These are phyloP conservation scores for Solanum chacoense DNA, from an alignment of 305 asterid genomes.

Conservation along the genomic window DNA sequence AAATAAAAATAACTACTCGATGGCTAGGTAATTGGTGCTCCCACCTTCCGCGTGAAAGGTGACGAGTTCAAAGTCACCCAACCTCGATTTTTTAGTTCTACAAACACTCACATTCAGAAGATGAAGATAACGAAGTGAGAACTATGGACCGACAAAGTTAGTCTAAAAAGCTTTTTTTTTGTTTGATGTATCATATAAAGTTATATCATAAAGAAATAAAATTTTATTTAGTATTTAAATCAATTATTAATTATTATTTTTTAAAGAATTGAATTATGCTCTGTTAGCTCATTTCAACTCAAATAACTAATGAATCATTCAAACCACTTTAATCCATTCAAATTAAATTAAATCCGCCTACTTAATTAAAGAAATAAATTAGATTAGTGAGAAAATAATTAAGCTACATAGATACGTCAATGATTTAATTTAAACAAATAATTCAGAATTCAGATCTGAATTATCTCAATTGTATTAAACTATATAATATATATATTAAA, in stretches of 20 bases:
- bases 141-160: background rate
- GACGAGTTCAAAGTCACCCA: too few species aligned
- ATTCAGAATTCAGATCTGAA: background rate
- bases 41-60: too few species aligned
- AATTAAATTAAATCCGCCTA: background rate
- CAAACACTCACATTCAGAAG: too few species aligned
- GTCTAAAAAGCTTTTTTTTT: background rate
- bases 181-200: background rate
- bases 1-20: too few species aligned
- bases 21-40: too few species aligned
- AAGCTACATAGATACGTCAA: background rate
- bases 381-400: background rate
- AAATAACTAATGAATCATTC: background rate
- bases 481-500: background rate
- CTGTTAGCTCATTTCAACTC: background rate
- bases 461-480: background rate
- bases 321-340: background rate
- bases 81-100: too few species aligned
- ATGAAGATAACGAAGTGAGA: too few species aligned
- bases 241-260: background rate
- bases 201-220: background rate
- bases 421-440: background rate
- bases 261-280: background rate
- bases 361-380: background rate
- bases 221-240: background rate